Evolutionary conservation across 352 stramenopile species (phyloP).

Genomic region (Phytophthora fragariaefolia): DNA sequence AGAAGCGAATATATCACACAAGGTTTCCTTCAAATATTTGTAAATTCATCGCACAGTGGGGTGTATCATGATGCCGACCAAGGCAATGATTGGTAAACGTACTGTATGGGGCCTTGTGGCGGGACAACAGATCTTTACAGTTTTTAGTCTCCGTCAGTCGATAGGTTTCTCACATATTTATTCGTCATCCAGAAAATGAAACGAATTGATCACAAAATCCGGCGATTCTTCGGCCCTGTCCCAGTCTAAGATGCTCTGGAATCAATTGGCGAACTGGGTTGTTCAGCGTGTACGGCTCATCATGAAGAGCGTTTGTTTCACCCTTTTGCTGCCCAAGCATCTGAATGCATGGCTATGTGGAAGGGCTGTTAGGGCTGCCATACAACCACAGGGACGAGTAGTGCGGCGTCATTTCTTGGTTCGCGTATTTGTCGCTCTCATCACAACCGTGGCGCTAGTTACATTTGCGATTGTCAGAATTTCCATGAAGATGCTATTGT

Average conservation of each 20-base stretch:
- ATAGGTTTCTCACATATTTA: too few relatives aligned
- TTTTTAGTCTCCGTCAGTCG: too few relatives aligned
- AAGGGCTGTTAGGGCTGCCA: conserved; percentile 1
- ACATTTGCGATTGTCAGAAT: background rate
- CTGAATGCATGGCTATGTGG: conserved; percentile 1
- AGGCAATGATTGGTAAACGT: too few relatives aligned
- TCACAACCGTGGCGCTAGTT: background rate
- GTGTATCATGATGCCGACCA: too few relatives aligned
- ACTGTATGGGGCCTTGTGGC: too few relatives aligned
- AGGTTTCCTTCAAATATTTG: too few relatives aligned
- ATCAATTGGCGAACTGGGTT: background rate
- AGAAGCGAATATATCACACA: too few relatives aligned
- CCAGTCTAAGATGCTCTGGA: background rate
- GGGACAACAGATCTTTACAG: too few relatives aligned
- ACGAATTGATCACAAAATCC: too few relatives aligned
- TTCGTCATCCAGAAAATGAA: too few relatives aligned
- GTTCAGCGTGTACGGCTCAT: conserved; percentile 1
- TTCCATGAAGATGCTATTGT: conserved; percentile 5
- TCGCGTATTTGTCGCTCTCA: background rate
- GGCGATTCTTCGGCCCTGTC: too few relatives aligned
- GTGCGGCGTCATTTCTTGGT: background rate
- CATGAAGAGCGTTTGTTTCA: background rate
- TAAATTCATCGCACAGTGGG: too few relatives aligned
- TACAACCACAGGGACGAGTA: background rate
- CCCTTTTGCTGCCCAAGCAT: background rate